phyloP scores from a whole-genome alignment of 805 yeast species.

The Yamadazyma olivae region DNA sequence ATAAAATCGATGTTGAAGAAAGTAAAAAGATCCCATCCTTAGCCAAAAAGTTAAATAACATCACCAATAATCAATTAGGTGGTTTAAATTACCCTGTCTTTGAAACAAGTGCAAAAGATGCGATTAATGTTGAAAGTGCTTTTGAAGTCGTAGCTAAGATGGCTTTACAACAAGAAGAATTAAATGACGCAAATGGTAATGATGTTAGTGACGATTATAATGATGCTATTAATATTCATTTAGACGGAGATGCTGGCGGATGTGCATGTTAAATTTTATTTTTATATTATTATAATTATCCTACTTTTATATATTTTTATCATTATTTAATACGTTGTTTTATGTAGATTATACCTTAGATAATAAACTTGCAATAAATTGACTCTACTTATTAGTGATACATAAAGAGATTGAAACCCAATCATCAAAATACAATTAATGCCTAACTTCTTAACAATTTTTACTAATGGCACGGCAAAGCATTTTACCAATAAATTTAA shows the following conservation, averaged over 20 bases:
- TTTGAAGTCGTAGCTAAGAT: constrained; percentile 94
- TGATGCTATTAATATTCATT: constrained; percentile 92
- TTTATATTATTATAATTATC: neutral
- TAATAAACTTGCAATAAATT: neutral
- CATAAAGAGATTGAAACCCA: too few relatives aligned
- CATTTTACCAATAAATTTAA: constrained; percentile 27
- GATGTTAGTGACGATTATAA: constrained; percentile 76
- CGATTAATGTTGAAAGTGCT: constrained; percentile 91
- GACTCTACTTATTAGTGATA: constrained; percentile 17
- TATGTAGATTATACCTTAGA: neutral
- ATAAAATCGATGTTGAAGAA: constrained; percentile 93
- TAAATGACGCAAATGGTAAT: constrained; percentile 71
- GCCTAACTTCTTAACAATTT: too few relatives aligned
- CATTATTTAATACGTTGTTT: too few relatives aligned
- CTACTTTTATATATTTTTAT: neutral
- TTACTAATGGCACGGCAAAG: too few relatives aligned
- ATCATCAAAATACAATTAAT: too few relatives aligned
- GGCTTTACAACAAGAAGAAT: constrained; percentile 93
- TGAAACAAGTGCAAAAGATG: constrained; percentile 97
- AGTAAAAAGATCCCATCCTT: constrained; percentile 68
- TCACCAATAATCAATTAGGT: constrained; percentile 47
- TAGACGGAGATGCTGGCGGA: constrained; percentile 74
- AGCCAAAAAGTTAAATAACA: constrained; percentile 49
- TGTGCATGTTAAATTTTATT: constrained; percentile 62
- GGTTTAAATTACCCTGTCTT: constrained; percentile 78